Evolutionary conservation across 176 grass and related monocot species (phyloP), one percentile per base, ranked within the genome.

Genomic region (Oryza punctata): DNA sequence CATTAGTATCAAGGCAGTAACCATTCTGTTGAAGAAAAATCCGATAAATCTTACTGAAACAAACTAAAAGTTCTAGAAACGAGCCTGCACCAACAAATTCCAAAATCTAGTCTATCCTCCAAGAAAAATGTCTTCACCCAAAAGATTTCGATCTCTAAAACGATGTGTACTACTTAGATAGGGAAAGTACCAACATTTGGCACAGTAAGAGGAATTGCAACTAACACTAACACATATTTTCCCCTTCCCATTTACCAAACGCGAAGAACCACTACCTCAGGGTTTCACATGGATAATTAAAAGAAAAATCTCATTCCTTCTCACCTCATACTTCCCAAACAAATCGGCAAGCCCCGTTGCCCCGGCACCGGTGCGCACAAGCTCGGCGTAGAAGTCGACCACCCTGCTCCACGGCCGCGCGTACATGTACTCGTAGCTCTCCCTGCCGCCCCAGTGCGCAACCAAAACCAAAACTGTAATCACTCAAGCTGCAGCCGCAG

Each of bases 391-490:
- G 81, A 95, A 98, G 35, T 91, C 84, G 12, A 92, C 83, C 77
- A 95, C 91, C 82, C 77, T 90, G 70, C 81, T 90, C 93, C 93
- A 98, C 25, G 85, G 93, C 77, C 80, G 87, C 50, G 45, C 80
- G 60, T 95, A 79, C 93, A 94, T 91, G 86, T 91, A 95, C 63
- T 89, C 85, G 21, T 86, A 96, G 85, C 93, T 94, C 78, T 98
- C 96, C 87, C 93, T 98, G 70, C 11, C 37, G 40, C 40, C 40
- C 9, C 40, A 41, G 40, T 41, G 40, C 40, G 9, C 40, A 41
- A 41, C 40, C 40, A 41, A 46, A 5, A 25, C 8, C 5, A 28
- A 38, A 66, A 70, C 23, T 25, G 43, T 21, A 76, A 44, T 30
- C 23, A 32, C 23, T 26, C 67, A 76, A 90, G 59, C 38, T 23